Evolutionary conservation across 2,329 filamentous ascomycete genomes (phyloP).

Genomic region (Alternaria rosae): DNA sequence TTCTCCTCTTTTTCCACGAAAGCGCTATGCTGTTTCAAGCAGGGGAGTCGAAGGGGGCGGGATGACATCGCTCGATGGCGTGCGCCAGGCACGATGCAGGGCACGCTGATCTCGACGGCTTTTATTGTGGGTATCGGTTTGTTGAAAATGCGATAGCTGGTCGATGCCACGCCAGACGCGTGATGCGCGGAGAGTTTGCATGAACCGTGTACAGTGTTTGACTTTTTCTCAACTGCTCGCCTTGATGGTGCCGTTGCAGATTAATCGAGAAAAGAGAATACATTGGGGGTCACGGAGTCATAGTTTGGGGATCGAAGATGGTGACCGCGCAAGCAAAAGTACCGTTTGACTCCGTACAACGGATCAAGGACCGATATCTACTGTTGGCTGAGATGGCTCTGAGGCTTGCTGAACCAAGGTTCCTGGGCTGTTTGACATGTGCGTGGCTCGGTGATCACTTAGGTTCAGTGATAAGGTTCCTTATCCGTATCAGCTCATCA

Average conservation of each 20-base stretch:
- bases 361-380: neutral
- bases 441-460: neutral
- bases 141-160: neutral
- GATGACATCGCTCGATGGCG: conserved; percentile 11
- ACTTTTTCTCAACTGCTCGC: neutral
- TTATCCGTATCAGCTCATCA: conserved; percentile 4
- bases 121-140: conserved; percentile 11
- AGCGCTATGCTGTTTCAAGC: neutral
- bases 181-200: neutral
- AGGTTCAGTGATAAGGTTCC: neutral
- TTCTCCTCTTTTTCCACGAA: neutral
- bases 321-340: neutral
- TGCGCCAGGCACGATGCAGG: conserved; percentile 7
- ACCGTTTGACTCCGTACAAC: neutral
- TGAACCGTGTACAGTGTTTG: neutral
- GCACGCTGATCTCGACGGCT: conserved; percentile 1
- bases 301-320: conserved; percentile 2
- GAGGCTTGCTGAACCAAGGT: neutral
- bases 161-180: neutral
- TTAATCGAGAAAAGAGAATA: neutral
- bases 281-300: neutral
- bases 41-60: neutral
- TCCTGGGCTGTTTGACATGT: conserved; percentile 3
- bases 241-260: neutral
- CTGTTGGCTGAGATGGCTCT: neutral